Evolutionary conservation across 148 eudicot genomes (phyloP), one percentile per base, ranked within the genome.

Genomic region (Heliamphora exappendiculata): DNA sequence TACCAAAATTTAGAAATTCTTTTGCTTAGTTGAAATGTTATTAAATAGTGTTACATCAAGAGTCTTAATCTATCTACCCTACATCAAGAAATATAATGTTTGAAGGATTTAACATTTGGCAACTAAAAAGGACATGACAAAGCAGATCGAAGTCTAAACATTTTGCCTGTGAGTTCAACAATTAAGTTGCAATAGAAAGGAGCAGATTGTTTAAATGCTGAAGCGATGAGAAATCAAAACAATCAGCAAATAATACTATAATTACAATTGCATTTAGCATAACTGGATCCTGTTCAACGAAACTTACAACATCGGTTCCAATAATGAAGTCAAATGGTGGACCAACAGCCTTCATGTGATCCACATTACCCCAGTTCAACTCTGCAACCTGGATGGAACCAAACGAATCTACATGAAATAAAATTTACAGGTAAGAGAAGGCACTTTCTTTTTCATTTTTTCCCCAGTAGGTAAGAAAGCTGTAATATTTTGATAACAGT

Each of bases 281-380:
- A 28, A 44, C n/a, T 5, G 59, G 58, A 47, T 65, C 26, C 26
- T 41, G 26, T 37, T 58, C 41, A 24, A 73, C 63, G 73, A 41
- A 54, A 85, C 95, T 80, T 81, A 94, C 98, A 84, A 94, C 98
- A 86, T 94, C 97, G 65, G 97, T 94, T 81, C 98, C 98, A 80
- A 94, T 85, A 16, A 94, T 88, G 77, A 76, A 94, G 84, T 94
- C 97, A 78, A 85, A 94, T 34, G 98, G 98, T 70, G 95, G 93
- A 78, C 62, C 86, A 66, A 89, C 88, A 74, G 95, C 91, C 86
- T 78, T 88, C 78, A 94, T 87, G 77, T 94, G 97, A 84, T 86
- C 93, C 76, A 79, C 73, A 54, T 94, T 78, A 66, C 95, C 97
- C 98, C 98, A 94, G 78, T 89, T 89, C 76, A 94, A 86, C 81